Evolutionary conservation across 2,329 filamentous ascomycete species (phyloP).

Genomic region (Ophiosphaerella narmari): DNA sequence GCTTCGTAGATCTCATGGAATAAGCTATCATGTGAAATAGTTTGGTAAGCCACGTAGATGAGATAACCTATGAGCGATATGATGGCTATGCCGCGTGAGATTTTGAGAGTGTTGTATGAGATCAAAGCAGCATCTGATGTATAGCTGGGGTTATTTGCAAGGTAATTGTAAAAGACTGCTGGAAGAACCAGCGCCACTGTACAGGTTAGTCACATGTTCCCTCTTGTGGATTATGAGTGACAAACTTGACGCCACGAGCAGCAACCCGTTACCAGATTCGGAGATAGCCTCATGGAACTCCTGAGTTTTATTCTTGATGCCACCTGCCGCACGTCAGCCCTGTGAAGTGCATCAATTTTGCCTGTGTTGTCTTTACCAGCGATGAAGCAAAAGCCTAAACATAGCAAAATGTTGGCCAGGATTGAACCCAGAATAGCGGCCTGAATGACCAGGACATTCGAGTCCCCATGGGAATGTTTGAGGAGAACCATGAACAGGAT

Average conservation of each 20-base stretch:
- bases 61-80: conserved; percentile 71
- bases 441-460: conserved; percentile 71
- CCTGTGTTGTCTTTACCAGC: conserved; percentile 49
- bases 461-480: conserved; percentile 47
- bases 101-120: conserved; percentile 59
- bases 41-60: conserved; percentile 69
- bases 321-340: conserved; percentile 48
- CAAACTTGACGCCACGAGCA: conserved; percentile 74
- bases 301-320: conserved; percentile 69
- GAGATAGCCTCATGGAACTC: conserved; percentile 75
- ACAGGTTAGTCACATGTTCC: conserved; percentile 13
- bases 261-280: conserved; percentile 76
- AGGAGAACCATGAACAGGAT: conserved; percentile 81
- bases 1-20: conserved; percentile 74
- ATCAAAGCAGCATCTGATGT: conserved; percentile 61
- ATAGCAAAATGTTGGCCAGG: conserved; percentile 79
- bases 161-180: conserved; percentile 58
- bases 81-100: conserved; percentile 73
- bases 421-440: conserved; percentile 85
- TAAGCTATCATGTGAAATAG: conserved; percentile 75
- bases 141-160: conserved; percentile 33
- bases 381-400: conserved; percentile 80
- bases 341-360: background rate
- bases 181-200: conserved; percentile 56
- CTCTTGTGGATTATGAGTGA: background rate